Evolutionary conservation across 257 asterid species (phyloP).

Genomic region (Solanum pinnatisectum): DNA sequence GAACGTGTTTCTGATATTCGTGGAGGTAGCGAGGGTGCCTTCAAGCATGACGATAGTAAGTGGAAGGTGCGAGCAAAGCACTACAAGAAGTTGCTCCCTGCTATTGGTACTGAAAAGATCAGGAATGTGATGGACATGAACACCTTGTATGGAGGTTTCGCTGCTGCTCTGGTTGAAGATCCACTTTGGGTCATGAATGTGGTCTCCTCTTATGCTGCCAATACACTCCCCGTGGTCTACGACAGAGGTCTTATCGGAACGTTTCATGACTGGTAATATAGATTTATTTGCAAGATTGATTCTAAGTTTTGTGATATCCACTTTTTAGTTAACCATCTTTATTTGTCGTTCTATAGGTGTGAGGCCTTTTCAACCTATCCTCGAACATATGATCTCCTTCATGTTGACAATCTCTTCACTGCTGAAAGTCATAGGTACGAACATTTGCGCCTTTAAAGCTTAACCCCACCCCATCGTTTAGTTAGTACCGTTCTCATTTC

Average conservation of each 20-base stretch:
- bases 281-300: neutral
- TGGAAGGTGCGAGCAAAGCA: conserved; percentile 78
- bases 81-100: conserved; percentile 81
- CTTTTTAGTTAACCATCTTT: neutral
- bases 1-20: conserved; percentile 70
- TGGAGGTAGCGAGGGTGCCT: conserved; percentile 79
- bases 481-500: neutral
- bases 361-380: conserved; percentile 98
- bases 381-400: conserved; percentile 90
- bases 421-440: conserved; percentile 82
- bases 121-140: conserved; percentile 98
- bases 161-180: conserved; percentile 62
- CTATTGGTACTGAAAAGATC: conserved; percentile 69
- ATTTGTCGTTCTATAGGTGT: conserved; percentile 41
- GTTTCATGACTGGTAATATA: conserved; percentile 80
- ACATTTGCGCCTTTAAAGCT: neutral
- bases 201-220: conserved; percentile 68
- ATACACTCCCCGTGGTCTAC: conserved; percentile 80
- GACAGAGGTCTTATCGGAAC: conserved; percentile 96
- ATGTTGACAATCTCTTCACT: conserved; percentile 76
- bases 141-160: conserved; percentile 86
- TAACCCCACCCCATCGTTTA: neutral
- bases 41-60: conserved; percentile 73
- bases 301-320: neutral
- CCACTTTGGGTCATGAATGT: conserved; percentile 97